Conservation (phyloP, 1,139 yeast genomes). For the Candida gigantensis region DNA sequence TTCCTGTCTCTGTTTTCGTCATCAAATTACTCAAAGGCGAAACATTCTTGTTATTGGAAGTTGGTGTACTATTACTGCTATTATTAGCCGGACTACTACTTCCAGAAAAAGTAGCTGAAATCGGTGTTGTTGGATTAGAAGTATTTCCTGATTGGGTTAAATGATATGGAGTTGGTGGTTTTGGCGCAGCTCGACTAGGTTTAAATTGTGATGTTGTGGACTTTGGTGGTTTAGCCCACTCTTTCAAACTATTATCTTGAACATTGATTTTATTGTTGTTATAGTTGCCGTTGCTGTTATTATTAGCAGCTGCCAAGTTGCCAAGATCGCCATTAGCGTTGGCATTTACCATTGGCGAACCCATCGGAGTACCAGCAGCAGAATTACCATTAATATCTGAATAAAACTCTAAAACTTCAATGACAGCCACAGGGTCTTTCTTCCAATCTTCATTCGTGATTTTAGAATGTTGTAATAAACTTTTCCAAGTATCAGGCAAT, state of each 20-base stretch:
- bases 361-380: slow-evolving; percentile 32
- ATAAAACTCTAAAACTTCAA: slow-evolving; percentile 91
- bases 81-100: neutral
- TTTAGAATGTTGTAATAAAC: slow-evolving; percentile 69
- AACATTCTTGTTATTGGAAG: slow-evolving; percentile 7
- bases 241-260: slow-evolving; percentile 25
- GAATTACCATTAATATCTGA: slow-evolving; percentile 47
- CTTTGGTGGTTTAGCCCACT: slow-evolving; percentile 43
- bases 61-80: slow-evolving; percentile 4
- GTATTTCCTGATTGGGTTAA: slow-evolving; percentile 20
- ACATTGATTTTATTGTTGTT: slow-evolving; percentile 1
- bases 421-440: slow-evolving; percentile 80
- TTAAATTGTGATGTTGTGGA: slow-evolving; percentile 25
- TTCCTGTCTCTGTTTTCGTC: slow-evolving; percentile 22
- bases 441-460: slow-evolving; percentile 84
- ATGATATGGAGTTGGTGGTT: slow-evolving; percentile 47
- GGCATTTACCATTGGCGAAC: slow-evolving; percentile 22
- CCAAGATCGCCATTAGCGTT: neutral
- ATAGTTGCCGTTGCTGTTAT: neutral
- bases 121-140: slow-evolving; percentile 3
- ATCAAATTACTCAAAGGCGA: slow-evolving; percentile 41
- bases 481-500: slow-evolving; percentile 79
- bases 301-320: too few relatives aligned
- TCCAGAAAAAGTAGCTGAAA: neutral
- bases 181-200: slow-evolving; percentile 47